Conservation (phyloP, 2,329 filamentous ascomycete genomes). For the Cephalotrichum gorgonifer region DNA sequence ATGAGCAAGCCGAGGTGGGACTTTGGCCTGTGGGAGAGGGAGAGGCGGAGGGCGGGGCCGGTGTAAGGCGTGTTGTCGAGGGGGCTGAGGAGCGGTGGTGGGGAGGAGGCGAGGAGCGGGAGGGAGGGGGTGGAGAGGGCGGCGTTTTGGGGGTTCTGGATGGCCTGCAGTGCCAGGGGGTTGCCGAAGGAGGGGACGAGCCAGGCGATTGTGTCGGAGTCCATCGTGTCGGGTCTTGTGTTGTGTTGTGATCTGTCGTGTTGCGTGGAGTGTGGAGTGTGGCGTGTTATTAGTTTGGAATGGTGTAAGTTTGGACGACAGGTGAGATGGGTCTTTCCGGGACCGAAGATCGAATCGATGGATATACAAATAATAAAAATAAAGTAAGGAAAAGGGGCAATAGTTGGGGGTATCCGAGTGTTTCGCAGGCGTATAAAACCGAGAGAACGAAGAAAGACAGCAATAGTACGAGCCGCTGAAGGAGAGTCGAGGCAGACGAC, state of each 20-base stretch:
- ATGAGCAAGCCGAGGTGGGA: conserved; percentile 25
- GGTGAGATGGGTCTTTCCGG: background rate
- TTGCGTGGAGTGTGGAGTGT: background rate
- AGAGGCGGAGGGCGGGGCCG: conserved; percentile 21
- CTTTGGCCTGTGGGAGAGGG: conserved; percentile 22
- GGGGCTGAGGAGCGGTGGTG: conserved; percentile 15
- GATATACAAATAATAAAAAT: background rate
- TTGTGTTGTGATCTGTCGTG: background rate
- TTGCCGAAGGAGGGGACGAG: conserved; percentile 24
- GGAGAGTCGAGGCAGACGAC: too few species aligned
- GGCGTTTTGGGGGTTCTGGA: conserved; percentile 20
- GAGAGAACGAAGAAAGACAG: too few species aligned
- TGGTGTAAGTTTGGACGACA: too few species aligned
- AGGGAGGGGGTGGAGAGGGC: conserved; percentile 1
- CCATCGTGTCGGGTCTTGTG: conserved; percentile 1
- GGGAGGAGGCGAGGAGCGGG: conserved; percentile 15
- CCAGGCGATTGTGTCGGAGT: conserved; percentile 25
- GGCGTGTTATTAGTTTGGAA: too few species aligned
- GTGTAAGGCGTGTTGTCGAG: conserved; percentile 10
- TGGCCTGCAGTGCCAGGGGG: conserved; percentile 19
- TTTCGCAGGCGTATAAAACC: too few species aligned
- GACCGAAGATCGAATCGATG: background rate
- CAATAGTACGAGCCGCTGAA: too few species aligned
- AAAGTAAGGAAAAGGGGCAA: too few species aligned
- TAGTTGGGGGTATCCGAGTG: too few species aligned